A percentile compares a stretch with the other conserved stretches of the same genome.
Evolutionary conservation across 495 filamentous ascomycete species (phyloP).

Genomic region (Hypoxylon cercidicola): DNA sequence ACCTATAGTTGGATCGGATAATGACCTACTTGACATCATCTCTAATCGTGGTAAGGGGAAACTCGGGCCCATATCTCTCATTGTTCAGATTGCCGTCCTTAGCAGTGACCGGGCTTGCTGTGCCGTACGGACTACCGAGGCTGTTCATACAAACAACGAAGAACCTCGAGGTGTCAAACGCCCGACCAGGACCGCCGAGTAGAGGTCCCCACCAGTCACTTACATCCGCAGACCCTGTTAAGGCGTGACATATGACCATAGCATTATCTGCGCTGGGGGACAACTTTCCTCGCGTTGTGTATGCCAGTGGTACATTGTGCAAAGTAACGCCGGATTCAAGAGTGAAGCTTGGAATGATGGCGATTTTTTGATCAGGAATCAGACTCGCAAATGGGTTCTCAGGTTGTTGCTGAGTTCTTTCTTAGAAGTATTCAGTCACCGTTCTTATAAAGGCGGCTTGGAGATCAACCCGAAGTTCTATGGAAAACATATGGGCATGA

Average conservation of each 20-base stretch:
- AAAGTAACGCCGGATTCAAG: conserved; percentile 92
- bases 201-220: conserved; percentile 98
- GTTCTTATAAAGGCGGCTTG: conserved; percentile 37
- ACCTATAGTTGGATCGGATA: conserved; percentile 6
- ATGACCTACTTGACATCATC: conserved; percentile 90
- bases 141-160: conserved; percentile 97
- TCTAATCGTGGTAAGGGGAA: conserved; percentile 91
- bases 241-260: conserved; percentile 95
- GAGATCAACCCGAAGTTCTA: neutral
- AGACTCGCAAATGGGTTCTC: conserved; percentile 92
- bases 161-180: conserved; percentile 92
- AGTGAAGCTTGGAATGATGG: conserved; percentile 86
- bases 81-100: conserved; percentile 80
- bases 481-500: conserved; percentile 5
- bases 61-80: conserved; percentile 91
- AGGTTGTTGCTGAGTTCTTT: conserved; percentile 71
- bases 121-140: conserved; percentile 95
- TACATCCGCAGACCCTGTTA: conserved; percentile 96
- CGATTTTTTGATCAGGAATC: conserved; percentile 87
- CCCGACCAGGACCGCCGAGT: conserved; percentile 85
- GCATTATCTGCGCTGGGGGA: conserved; percentile 83
- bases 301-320: conserved; percentile 90
- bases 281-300: conserved; percentile 84
- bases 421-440: conserved; percentile 68
- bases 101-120: conserved; percentile 90